Conservation (phyloP, 2,329 filamentous ascomycete species). For the Clonostachys byssicola region DNA sequence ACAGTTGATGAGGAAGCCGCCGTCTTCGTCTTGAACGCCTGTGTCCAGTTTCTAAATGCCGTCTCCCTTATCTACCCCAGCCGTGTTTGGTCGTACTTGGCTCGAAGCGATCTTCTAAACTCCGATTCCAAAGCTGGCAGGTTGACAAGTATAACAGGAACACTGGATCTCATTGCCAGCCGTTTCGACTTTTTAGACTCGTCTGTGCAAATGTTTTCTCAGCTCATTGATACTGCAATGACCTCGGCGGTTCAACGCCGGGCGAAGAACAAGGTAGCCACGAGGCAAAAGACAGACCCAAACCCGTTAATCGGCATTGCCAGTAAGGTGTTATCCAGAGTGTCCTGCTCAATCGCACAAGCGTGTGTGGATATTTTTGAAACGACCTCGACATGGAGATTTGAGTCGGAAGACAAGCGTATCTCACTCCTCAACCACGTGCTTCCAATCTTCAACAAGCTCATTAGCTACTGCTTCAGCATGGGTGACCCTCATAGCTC, state of each 20-base stretch:
- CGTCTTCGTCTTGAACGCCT: constrained; percentile 64
- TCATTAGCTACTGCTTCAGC: constrained; percentile 70
- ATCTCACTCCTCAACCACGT: constrained; percentile 65
- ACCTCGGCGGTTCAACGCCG: constrained; percentile 64
- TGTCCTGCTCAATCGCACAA: constrained; percentile 69
- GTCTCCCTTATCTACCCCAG: constrained; percentile 72
- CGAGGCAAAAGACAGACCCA: constrained; percentile 39
- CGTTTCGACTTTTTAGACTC: constrained; percentile 74
- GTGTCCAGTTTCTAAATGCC: constrained; percentile 74
- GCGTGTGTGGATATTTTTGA: constrained; percentile 81
- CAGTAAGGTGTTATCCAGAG: constrained; percentile 70
- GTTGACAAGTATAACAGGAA: constrained; percentile 75
- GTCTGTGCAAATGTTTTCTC: constrained; percentile 69
- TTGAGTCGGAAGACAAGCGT: constrained; percentile 63
- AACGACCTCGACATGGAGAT: constrained; percentile 83
- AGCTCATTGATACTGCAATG: constrained; percentile 72
- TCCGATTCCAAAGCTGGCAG: constrained; percentile 72
- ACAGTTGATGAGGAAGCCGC: constrained; percentile 57
- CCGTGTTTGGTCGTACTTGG: constrained; percentile 85
- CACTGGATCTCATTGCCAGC: constrained; percentile 72
- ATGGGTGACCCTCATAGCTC: constrained; percentile 57
- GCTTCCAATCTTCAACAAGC: constrained; percentile 63
- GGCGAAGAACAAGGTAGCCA: constrained; percentile 36
- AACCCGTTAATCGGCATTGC: constrained; percentile 69
- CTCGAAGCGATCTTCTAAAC: constrained; percentile 75